phyloP scores from a whole-genome alignment of 352 stramenopile genomes.

The Phytophthora melonis region DNA sequence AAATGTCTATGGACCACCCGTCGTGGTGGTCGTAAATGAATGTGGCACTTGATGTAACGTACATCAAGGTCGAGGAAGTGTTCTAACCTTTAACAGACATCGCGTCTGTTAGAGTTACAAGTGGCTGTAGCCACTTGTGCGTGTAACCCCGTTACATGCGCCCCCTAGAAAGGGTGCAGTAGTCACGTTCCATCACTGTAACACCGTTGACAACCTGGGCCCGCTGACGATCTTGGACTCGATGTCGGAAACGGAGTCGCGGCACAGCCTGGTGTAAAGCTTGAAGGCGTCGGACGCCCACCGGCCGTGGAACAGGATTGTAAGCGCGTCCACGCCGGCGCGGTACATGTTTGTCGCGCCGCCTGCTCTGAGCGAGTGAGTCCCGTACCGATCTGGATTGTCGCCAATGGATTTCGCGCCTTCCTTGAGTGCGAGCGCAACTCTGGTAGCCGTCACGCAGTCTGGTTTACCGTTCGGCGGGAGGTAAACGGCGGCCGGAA shows the following conservation, averaged over 20 bases:
- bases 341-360: conserved; percentile 16
- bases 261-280: not conserved
- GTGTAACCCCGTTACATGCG: too few species aligned
- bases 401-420: not conserved
- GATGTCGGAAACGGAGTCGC: not conserved
- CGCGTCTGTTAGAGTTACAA: too few species aligned
- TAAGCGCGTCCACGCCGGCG: not conserved
- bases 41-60: too few species aligned
- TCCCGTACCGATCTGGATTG: not conserved
- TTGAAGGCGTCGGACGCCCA: conserved; percentile 9
- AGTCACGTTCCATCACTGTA: too few species aligned
- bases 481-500: not conserved
- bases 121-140: too few species aligned
- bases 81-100: too few species aligned
- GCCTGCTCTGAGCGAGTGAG: conserved; percentile 5
- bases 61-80: too few species aligned
- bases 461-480: not conserved
- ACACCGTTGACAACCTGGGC: too few species aligned
- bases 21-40: too few species aligned
- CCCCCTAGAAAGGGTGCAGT: too few species aligned
- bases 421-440: not conserved
- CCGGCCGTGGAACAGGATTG: conserved; percentile 8
- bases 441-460: not conserved
- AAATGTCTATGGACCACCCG: too few species aligned
- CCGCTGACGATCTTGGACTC: not conserved